Base-by-base conservation (phyloP, 805 yeast species). In the Zygoascus flipseniorum region DNA sequence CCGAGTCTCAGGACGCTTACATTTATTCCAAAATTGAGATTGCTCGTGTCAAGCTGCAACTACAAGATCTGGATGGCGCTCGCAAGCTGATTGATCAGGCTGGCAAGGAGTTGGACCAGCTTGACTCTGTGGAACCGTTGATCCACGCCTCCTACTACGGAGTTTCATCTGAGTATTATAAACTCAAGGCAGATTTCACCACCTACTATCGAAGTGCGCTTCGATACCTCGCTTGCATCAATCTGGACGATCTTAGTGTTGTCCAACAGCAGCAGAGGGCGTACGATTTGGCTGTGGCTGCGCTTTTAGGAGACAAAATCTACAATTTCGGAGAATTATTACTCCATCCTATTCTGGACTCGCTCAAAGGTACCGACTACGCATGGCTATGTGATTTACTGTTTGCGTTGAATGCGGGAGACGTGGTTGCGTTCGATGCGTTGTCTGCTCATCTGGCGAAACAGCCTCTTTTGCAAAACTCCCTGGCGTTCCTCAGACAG, bases 261-360 rank as follows among this genome's bases (percentile, higher is more conserved):
- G 59, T 65, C 37, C 76, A 73, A 48, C 74, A 71, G 60, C 77
- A 76, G 60, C 73, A 72, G 53, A 68, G 83, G 50, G 86, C 88
- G 1, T 81, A 82, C 62, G 95, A 92, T 60, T 78, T 92, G 60
- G 78, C 92, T 55, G 76, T 89, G 47, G 83, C 96, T 32, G 98
- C 97, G 0, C 73, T 93, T 55, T 76, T 92, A 61, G 98, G 97
- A 48, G 96, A 89, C 65, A 83, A 80, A 63, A 87, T 92, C 61
- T 93, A 89, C 75, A 93, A 92, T 72, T 93, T 93, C 69, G 98
- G 98, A 50, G 99, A 93, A 71, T 78, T 93, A 58, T 77, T 93
- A 56, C 81, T 89, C 67, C 98, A 92, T 69, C 96, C 93, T 45
- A 82, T 92, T 47, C 78, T 89, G 68, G 66, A 72, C 43, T 69